These are phyloP conservation scores for Dendrocalamus sinicus DNA, from an alignment of 176 grass and related monocot genomes.

Conservation along the genomic window DNA sequence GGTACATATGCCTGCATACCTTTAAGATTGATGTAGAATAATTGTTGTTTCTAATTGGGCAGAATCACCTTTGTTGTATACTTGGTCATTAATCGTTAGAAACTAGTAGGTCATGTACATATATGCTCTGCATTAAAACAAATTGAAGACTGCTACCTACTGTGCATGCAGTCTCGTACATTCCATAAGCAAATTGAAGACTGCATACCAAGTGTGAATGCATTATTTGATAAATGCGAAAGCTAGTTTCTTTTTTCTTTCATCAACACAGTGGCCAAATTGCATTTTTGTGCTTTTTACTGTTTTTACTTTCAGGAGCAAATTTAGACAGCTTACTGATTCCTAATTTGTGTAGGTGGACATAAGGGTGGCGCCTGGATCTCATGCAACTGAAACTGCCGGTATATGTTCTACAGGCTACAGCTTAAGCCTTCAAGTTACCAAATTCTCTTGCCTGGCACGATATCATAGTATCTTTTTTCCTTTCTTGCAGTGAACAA, in stretches of 20 bases:
- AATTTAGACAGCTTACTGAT: slow-evolving; percentile 1
- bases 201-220: not conserved
- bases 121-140: not conserved
- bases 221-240: not conserved
- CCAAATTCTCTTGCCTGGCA: not conserved
- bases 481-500: slow-evolving; percentile 79
- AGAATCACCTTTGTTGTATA: not conserved
- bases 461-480: not conserved
- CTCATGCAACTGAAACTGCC: slow-evolving; percentile 88
- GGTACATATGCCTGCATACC: not conserved
- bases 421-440: slow-evolving; percentile 12
- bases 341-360: slow-evolving; percentile 65
- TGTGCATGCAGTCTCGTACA: not conserved
- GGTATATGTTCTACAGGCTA: slow-evolving; percentile 43
- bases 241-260: not conserved
- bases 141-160: not conserved
- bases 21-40: not conserved
- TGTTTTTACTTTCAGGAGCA: not conserved
- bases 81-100: slow-evolving; percentile 1
- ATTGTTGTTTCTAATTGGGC: not conserved
- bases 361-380: slow-evolving; percentile 84
- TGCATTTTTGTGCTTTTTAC: not conserved
- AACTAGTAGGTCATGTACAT: not conserved
- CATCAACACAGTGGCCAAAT: not conserved
- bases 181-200: slow-evolving; percentile 3